Percentiles rank a stretch among this genome's conserved stretches.
Conservation (phyloP, 192 early-diverging fungal genomes). For the Oehlia diaphana region DNA sequence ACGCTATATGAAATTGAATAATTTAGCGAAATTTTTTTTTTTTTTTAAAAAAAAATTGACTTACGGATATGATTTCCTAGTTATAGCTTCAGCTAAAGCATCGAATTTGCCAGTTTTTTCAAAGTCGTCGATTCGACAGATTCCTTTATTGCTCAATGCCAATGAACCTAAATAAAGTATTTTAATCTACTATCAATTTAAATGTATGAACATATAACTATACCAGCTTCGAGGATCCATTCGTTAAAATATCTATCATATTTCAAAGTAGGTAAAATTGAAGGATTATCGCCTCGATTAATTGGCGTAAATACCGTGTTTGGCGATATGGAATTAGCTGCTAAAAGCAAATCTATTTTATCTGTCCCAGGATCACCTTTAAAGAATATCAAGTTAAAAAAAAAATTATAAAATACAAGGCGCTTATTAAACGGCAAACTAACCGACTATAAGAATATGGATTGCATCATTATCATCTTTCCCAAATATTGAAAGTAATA, state of each 20-base stretch:
- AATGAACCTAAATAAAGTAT: constrained; percentile 57
- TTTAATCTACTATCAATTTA: constrained; percentile 4
- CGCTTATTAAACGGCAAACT: constrained; percentile 52
- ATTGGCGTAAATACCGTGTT: constrained; percentile 80
- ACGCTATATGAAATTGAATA: constrained; percentile 47
- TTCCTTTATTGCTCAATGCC: constrained; percentile 87
- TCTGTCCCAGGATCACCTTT: constrained; percentile 83
- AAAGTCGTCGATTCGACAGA: constrained; percentile 91
- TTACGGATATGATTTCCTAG: constrained; percentile 72
- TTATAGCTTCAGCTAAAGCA: constrained; percentile 85
- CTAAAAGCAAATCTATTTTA: constrained; percentile 85
- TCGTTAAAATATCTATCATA: constrained; percentile 72
- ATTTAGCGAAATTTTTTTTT: not conserved
- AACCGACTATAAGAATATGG: constrained; percentile 23
- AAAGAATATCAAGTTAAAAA: not conserved
- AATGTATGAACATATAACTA: constrained; percentile 20
- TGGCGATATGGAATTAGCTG: constrained; percentile 77
- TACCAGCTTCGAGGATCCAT: constrained; percentile 76
- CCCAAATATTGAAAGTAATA: constrained; percentile 78
- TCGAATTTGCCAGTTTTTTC: constrained; percentile 85
- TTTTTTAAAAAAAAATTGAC: not conserved
- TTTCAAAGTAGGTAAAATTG: constrained; percentile 72
- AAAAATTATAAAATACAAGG: constrained; percentile 66
- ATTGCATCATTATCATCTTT: constrained; percentile 28
- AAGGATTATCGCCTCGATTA: constrained; percentile 66